Evolutionary conservation across 2,329 filamentous ascomycete genomes (phyloP).

Genomic region (Xylariomycetidae sp.): DNA sequence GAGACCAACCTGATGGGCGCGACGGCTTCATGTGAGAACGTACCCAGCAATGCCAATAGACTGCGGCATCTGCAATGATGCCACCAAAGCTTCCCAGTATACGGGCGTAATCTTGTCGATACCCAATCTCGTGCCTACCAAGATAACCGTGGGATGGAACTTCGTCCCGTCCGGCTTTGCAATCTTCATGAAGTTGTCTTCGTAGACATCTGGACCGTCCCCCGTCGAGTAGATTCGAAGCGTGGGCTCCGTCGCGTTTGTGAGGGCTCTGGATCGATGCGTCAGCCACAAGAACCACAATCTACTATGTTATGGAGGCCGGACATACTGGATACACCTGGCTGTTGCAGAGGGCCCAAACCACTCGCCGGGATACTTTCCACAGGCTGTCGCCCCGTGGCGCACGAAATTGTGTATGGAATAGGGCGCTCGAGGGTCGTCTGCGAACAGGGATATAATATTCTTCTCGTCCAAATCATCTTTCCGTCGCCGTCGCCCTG

Average conservation of each 20-base stretch:
- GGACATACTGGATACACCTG: slow-evolving; percentile 78
- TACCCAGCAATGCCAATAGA: slow-evolving; percentile 96
- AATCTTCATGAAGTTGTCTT: slow-evolving; percentile 76
- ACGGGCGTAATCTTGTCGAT: slow-evolving; percentile 92
- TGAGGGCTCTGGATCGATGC: slow-evolving; percentile 69
- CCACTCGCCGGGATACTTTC: slow-evolving; percentile 95
- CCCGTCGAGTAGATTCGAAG: slow-evolving; percentile 84
- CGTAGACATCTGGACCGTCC: slow-evolving; percentile 87
- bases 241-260: slow-evolving; percentile 56
- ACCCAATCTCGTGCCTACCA: slow-evolving; percentile 82
- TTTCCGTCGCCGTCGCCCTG: slow-evolving; percentile 68
- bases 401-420: slow-evolving; percentile 93
- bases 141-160: slow-evolving; percentile 80
- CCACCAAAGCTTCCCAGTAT: slow-evolving; percentile 90
- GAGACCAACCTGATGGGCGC: no score
- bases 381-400: slow-evolving; percentile 79
- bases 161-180: slow-evolving; percentile 59
- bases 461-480: slow-evolving; percentile 55
- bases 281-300: no score
- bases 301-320: no score
- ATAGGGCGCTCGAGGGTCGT: slow-evolving; percentile 79
- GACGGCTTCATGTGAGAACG: no score
- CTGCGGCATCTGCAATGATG: slow-evolving; percentile 78
- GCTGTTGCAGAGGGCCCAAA: slow-evolving; percentile 97
- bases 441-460: slow-evolving; percentile 78